Conservation (phyloP, 1,284 basidiomycete genomes). For the Fomitopsis pinicola region DNA sequence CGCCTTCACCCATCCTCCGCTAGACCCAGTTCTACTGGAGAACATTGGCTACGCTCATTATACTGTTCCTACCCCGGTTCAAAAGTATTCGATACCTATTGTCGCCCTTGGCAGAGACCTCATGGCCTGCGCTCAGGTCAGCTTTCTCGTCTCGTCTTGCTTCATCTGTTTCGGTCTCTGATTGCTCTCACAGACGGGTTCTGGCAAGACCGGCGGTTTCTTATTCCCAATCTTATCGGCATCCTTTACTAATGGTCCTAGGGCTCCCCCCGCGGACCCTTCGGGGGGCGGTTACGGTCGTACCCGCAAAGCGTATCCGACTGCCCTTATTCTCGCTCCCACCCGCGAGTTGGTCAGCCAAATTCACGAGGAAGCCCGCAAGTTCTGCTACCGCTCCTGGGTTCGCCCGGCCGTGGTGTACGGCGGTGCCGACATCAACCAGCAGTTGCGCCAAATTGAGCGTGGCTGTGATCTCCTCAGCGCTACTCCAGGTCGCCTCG, state of each 20-base stretch:
- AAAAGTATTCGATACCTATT: conserved; percentile 99
- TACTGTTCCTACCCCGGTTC: conserved; percentile 94
- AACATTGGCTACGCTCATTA: conserved; percentile 95
- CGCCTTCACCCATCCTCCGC: conserved; percentile 84
- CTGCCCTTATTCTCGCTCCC: conserved; percentile 93
- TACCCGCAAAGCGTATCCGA: conserved; percentile 90
- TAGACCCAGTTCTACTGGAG: conserved; percentile 92
- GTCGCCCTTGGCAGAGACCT: conserved; percentile 89
- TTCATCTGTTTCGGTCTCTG: conserved; percentile 10
- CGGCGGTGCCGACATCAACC: conserved; percentile 97
- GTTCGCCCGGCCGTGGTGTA: conserved; percentile 98
- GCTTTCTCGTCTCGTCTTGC: conserved; percentile 19
- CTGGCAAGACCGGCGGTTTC: conserved; percentile 99
- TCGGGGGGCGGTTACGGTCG: conserved; percentile 55
- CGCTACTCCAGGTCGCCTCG: conserved; percentile 98
- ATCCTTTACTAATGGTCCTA: conserved; percentile 84
- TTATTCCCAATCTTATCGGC: conserved; percentile 98
- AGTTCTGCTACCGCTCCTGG: conserved; percentile 99
- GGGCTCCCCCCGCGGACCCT: conserved; percentile 56
- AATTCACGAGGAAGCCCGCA: conserved; percentile 99
- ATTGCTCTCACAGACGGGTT: conserved; percentile 74
- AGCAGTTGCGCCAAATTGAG: conserved; percentile 92
- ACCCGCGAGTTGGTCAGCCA: conserved; percentile 99
- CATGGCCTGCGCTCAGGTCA: conserved; percentile 97
- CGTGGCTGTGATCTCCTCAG: conserved; percentile 96